Percentiles rank a stretch among this genome's conserved stretches.
Conservation (phyloP, 495 filamentous ascomycete species). For the Copromyces sp. region DNA sequence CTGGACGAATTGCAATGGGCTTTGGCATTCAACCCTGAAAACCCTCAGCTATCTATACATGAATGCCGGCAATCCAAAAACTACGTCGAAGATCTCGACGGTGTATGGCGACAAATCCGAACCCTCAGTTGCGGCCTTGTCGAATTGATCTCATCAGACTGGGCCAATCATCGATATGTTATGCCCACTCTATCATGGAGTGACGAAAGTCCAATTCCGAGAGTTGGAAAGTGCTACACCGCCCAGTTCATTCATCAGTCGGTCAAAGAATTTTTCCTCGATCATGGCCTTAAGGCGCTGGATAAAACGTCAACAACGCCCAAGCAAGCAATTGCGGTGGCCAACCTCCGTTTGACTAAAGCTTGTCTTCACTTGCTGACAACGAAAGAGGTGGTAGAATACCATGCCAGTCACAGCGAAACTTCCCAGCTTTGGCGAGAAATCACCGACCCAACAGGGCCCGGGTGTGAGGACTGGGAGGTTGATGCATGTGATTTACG, state of each 20-base stretch:
- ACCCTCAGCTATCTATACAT: conserved; percentile 8
- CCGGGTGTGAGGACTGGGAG: too few species aligned
- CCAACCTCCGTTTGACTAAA: conserved; percentile 12
- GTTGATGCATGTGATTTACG: not conserved
- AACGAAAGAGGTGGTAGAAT: conserved; percentile 7
- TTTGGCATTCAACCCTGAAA: conserved; percentile 15
- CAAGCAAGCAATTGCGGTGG: conserved; percentile 7
- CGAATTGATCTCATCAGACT: conserved; percentile 11
- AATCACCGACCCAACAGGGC: too few species aligned
- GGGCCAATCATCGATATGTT: not conserved
- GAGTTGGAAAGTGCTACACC: not conserved
- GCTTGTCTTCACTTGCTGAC: conserved; percentile 15
- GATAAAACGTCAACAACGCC: not conserved
- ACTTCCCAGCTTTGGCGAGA: too few species aligned
- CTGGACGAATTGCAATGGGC: conserved; percentile 24
- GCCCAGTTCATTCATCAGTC: conserved; percentile 34
- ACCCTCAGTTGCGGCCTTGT: conserved; percentile 26
- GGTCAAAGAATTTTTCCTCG: conserved; percentile 29
- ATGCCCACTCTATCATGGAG: not conserved
- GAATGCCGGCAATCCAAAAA: conserved; percentile 9
- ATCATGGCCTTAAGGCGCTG: conserved; percentile 12
- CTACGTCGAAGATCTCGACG: conserved; percentile 4
- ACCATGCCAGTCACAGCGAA: not conserved
- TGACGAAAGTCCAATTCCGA: not conserved
- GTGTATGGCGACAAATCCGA: conserved; percentile 20